Percentiles rank a stretch among this genome's conserved stretches.
Conservation (phyloP, 2,329 filamentous ascomycete species). For the Macroventuria anomochaeta region DNA sequence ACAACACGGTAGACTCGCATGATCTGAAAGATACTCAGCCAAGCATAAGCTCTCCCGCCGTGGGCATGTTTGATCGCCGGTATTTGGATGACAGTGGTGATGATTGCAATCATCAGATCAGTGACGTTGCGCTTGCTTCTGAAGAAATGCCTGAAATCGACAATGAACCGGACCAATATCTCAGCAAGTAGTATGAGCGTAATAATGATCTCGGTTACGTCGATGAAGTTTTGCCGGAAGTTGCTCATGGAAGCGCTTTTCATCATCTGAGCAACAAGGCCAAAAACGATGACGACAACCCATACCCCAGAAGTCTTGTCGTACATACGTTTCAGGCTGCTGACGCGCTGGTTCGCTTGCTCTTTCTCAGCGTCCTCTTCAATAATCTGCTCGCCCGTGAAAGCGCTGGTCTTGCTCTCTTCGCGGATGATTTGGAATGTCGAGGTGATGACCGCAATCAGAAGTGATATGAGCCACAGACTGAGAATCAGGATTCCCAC, state of each 20-base stretch:
- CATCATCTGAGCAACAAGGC: slow-evolving; percentile 78
- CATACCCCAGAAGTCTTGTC: slow-evolving; percentile 77
- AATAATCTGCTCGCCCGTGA: slow-evolving; percentile 72
- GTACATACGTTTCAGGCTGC: slow-evolving; percentile 72
- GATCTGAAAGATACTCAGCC: slow-evolving; percentile 93
- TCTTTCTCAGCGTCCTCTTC: slow-evolving; percentile 45
- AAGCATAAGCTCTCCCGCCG: slow-evolving; percentile 73
- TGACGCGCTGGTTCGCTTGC: slow-evolving; percentile 51
- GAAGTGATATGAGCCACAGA: slow-evolving; percentile 93
- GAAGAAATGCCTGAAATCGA: slow-evolving; percentile 83
- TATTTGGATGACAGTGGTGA: slow-evolving; percentile 84
- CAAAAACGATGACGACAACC: slow-evolving; percentile 80
- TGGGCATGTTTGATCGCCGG: slow-evolving; percentile 74
- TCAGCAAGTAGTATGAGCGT: slow-evolving; percentile 82
- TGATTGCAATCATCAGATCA: slow-evolving; percentile 79
- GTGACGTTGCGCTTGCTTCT: slow-evolving; percentile 75
- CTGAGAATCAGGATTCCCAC: slow-evolving; percentile 85
- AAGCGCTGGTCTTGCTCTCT: slow-evolving; percentile 92
- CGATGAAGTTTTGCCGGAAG: slow-evolving; percentile 67
- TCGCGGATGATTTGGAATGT: slow-evolving; percentile 98
- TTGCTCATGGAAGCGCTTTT: slow-evolving; percentile 78
- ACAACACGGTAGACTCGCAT: slow-evolving; percentile 91
- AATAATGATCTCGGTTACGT: slow-evolving; percentile 73
- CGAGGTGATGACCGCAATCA: slow-evolving; percentile 96
- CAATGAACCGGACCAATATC: slow-evolving; percentile 77